Percentiles rank a stretch among this genome's conserved stretches.
Evolutionary conservation across 306 rosid genomes (phyloP).

Genomic region (Cicer judaicum): DNA sequence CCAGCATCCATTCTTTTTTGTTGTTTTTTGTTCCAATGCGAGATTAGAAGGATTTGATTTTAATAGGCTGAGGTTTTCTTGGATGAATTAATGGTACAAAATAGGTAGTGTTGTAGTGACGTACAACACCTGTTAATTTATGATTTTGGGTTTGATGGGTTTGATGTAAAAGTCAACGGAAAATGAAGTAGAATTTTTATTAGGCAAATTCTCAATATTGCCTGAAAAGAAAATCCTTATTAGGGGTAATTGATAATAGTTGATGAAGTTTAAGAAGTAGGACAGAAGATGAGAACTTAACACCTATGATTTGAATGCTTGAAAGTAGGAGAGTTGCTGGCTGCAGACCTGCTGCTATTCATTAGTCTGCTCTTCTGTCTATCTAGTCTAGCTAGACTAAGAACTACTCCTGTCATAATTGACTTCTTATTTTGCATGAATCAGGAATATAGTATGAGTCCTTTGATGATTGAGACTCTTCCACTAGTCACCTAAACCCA

Average conservation of each 20-base stretch:
- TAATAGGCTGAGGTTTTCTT: conserved; percentile 16
- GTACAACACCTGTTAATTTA: conserved; percentile 13
- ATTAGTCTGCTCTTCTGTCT: conserved; percentile 18
- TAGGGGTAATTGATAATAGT: conserved; percentile 17
- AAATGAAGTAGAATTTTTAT: conserved; percentile 13
- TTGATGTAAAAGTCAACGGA: conserved; percentile 3
- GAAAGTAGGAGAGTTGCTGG: conserved; percentile 23
- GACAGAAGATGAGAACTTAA: not conserved
- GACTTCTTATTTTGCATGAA: conserved; percentile 5
- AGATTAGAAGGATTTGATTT: conserved; percentile 13
- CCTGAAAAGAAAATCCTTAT: conserved; percentile 13
- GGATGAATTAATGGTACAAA: conserved; percentile 27
- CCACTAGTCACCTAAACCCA: conserved; percentile 7
- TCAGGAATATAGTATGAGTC: conserved; percentile 11
- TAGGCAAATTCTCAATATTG: conserved; percentile 5
- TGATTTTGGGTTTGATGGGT: conserved; percentile 2
- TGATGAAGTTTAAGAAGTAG: conserved; percentile 14
- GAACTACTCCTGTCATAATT: not conserved
- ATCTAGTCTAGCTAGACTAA: not conserved
- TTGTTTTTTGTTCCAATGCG: conserved; percentile 11
- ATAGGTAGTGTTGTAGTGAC: conserved; percentile 10
- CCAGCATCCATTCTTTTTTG: conserved; percentile 26
- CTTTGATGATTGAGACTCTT: not conserved
- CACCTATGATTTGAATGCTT: conserved; percentile 21
- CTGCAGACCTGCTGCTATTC: conserved; percentile 3